A percentile compares a stretch with the other conserved stretches of the same genome.
phyloP scores from a whole-genome alignment of 2,329 filamentous ascomycete species.

The Mycosphaerella sp. region DNA sequence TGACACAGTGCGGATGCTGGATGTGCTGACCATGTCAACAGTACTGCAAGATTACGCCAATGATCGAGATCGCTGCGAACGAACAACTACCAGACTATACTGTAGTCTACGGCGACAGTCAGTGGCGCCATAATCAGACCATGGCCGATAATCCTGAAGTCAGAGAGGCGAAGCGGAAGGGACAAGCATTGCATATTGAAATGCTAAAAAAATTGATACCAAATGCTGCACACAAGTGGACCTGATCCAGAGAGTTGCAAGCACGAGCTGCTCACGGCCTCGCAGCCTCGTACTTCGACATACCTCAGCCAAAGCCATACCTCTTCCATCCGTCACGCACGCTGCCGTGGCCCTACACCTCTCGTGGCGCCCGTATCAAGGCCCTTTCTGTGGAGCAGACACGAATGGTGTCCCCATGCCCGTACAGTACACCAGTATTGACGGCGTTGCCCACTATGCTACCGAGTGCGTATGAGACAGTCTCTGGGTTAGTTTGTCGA shows the following conservation, averaged over 20 bases:
- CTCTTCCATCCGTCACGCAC: constrained; percentile 18
- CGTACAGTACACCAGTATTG: too few relatives aligned
- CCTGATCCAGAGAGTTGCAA: constrained; percentile 5
- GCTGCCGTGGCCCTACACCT: constrained; percentile 10
- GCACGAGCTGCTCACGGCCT: not conserved
- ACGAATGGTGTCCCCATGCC: constrained; percentile 17
- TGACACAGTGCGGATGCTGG: not conserved
- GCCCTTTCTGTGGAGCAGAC: constrained; percentile 11
- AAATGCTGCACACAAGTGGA: constrained; percentile 34
- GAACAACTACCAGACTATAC: constrained; percentile 42
- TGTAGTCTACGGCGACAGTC: constrained; percentile 39
- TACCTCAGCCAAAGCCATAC: constrained; percentile 23
- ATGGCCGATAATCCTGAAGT: constrained; percentile 28
- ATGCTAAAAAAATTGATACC: constrained; percentile 32
- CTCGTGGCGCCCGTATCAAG: constrained; percentile 10
- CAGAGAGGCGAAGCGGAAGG: constrained; percentile 29
- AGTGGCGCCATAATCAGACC: constrained; percentile 38
- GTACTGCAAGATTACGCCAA: constrained; percentile 42
- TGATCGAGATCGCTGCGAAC: constrained; percentile 33
- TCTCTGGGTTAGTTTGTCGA: constrained; percentile 17
- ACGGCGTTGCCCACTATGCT: constrained; percentile 17
- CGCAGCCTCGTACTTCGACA: not conserved
- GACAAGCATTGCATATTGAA: constrained; percentile 32
- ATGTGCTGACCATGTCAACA: constrained; percentile 18
- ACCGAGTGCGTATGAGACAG: constrained; percentile 14